A percentile compares a stretch with the other conserved stretches of the same genome.
These are phyloP conservation scores for Trypethelium eluteriae DNA, from an alignment of 495 filamentous ascomycete species.

Conservation along the genomic window DNA sequence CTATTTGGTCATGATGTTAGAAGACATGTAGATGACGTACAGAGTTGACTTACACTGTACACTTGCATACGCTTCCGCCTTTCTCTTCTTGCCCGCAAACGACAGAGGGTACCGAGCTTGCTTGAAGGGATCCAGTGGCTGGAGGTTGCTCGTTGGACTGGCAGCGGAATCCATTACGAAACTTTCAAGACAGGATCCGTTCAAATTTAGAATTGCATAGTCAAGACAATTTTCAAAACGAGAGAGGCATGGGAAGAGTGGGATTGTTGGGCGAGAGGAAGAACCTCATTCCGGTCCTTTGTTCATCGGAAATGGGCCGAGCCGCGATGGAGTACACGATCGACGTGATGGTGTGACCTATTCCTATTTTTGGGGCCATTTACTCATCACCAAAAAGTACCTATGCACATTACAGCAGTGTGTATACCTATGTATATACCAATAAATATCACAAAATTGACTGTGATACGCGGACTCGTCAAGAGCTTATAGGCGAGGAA, in stretches of 20 bases:
- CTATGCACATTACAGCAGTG: too few relatives aligned
- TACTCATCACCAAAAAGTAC: too few relatives aligned
- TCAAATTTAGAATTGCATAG: not conserved
- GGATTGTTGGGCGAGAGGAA: too few relatives aligned
- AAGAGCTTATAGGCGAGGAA: not conserved
- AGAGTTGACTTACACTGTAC: not conserved
- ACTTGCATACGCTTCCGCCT: not conserved
- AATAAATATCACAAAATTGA: not conserved
- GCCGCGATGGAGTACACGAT: too few relatives aligned
- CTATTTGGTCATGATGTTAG: not conserved
- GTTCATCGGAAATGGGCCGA: too few relatives aligned
- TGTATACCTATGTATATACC: too few relatives aligned
- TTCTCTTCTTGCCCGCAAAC: slow-evolving; percentile 7
- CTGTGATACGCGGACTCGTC: not conserved
- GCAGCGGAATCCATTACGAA: not conserved
- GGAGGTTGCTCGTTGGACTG: not conserved
- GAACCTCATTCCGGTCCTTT: too few relatives aligned
- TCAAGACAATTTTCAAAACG: not conserved
- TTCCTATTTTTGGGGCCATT: too few relatives aligned
- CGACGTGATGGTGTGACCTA: too few relatives aligned
- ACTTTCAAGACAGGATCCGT: not conserved
- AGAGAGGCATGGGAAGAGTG: not conserved
- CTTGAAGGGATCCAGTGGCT: slow-evolving; percentile 9
- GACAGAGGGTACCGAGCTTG: not conserved
- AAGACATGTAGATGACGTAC: not conserved